These are phyloP conservation scores for Triangularia setosa DNA, from an alignment of 2,329 filamentous ascomycete species.

Conservation along the genomic window DNA sequence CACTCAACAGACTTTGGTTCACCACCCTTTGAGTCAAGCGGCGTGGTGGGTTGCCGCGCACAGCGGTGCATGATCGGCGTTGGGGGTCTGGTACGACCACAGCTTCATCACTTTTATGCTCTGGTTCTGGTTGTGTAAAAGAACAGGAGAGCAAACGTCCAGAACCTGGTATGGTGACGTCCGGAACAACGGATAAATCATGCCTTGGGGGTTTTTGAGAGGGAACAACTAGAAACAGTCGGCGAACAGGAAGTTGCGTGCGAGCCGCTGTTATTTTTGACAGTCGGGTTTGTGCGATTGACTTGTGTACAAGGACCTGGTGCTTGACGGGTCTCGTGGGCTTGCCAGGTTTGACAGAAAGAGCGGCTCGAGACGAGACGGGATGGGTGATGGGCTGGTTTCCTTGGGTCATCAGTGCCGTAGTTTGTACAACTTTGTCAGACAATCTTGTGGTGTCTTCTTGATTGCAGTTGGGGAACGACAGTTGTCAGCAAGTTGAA, in stretches of 20 bases:
- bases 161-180: conserved; percentile 9
- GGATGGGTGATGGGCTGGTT: background rate
- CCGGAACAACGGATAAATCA: background rate
- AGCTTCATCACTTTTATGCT: conserved; percentile 20
- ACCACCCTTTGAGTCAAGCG: conserved; percentile 8
- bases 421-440: background rate
- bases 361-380: background rate
- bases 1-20: background rate
- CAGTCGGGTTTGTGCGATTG: background rate
- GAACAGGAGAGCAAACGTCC: background rate
- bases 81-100: conserved; percentile 2
- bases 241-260: background rate
- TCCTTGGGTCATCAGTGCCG: background rate
- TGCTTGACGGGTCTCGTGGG: background rate
- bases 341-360: background rate
- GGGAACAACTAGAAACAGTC: conserved; percentile 13
- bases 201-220: background rate
- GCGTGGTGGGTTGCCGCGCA: conserved; percentile 16
- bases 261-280: conserved; percentile 11
- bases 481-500: background rate
- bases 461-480: background rate
- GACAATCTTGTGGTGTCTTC: background rate
- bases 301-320: background rate
- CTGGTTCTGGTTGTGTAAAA: background rate
- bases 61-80: conserved; percentile 22